Percentiles rank a stretch among this genome's conserved stretches.
Conservation (phyloP, 179 eudicot species). For the Heliamphora pulchella region DNA sequence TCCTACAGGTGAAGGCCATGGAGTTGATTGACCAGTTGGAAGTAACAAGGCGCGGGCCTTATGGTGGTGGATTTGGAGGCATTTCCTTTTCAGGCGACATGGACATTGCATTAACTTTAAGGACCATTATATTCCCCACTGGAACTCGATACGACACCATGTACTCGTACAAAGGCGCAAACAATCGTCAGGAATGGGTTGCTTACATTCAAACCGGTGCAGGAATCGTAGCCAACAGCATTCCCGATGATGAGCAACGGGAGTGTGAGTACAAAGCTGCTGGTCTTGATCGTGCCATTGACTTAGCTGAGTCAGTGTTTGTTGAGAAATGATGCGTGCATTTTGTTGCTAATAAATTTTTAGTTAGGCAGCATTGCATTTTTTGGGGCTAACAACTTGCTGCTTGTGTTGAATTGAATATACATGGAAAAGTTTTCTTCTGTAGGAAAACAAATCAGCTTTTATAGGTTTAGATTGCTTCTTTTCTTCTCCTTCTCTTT, state of each 20-base stretch:
- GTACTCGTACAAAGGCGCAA: constrained; percentile 14
- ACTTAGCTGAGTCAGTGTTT: constrained; percentile 33
- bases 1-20: constrained; percentile 29
- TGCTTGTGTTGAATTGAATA: neutral
- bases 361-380: neutral
- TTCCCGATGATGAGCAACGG: constrained; percentile 22
- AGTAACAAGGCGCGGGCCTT: constrained; percentile 23
- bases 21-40: constrained; percentile 32
- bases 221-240: constrained; percentile 22
- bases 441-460: no score
- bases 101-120: constrained; percentile 27
- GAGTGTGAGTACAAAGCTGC: constrained; percentile 29
- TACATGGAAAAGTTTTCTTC: neutral
- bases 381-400: neutral
- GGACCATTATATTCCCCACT: constrained; percentile 35
- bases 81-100: constrained; percentile 40
- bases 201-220: constrained; percentile 30
- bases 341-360: neutral
- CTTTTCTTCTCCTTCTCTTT: no score
- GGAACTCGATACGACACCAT: constrained; percentile 14
- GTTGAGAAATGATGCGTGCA: constrained; percentile 1
- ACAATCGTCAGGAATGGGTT: constrained; percentile 29
- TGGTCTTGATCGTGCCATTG: constrained; percentile 31
- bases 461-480: no score
- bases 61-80: constrained; percentile 35